A percentile compares a stretch with the other conserved stretches of the same genome.
phyloP scores from a whole-genome alignment of 2,329 filamentous ascomycete genomes.

The Oidium heveae region DNA sequence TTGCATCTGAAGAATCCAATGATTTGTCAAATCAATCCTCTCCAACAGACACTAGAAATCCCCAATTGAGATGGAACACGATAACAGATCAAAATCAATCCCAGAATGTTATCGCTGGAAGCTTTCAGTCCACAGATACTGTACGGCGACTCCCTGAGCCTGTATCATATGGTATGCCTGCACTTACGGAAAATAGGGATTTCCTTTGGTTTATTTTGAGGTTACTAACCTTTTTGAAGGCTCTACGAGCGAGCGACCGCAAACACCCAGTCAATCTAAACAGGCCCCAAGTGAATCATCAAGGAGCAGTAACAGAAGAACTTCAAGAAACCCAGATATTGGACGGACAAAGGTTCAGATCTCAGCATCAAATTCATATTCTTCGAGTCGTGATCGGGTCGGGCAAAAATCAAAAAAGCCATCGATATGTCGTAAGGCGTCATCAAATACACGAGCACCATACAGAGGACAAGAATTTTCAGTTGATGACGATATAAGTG shows the following conservation, averaged over 20 bases:
- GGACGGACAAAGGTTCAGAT: conserved; percentile 9
- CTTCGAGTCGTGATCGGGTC: conserved; percentile 13
- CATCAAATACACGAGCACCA: conserved; percentile 43
- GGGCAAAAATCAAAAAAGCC: conserved; percentile 30
- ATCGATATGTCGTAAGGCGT: conserved; percentile 43
- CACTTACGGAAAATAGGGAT: neutral
- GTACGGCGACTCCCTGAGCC: conserved; percentile 29
- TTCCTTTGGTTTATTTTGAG: neutral
- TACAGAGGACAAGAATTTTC: conserved; percentile 73
- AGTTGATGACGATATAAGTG: conserved; percentile 62
- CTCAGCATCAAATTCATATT: conserved; percentile 10
- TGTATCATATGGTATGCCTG: conserved; percentile 26
- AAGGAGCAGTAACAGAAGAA: conserved; percentile 8
- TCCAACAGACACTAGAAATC: conserved; percentile 25
- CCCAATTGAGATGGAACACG: conserved; percentile 11
- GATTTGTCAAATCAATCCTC: conserved; percentile 16
- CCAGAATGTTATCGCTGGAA: conserved; percentile 23
- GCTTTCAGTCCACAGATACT: conserved; percentile 33
- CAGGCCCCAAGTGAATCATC: conserved; percentile 11
- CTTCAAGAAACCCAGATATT: conserved; percentile 10
- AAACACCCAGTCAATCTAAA: conserved; percentile 4
- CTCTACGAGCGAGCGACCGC: conserved; percentile 6
- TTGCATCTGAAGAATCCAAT: too few relatives aligned
- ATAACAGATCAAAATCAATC: conserved; percentile 1
- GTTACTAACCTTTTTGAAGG: conserved; percentile 4